phyloP scores from a whole-genome alignment of 2,329 filamentous ascomycete genomes.

The Laburnicola sp. region DNA sequence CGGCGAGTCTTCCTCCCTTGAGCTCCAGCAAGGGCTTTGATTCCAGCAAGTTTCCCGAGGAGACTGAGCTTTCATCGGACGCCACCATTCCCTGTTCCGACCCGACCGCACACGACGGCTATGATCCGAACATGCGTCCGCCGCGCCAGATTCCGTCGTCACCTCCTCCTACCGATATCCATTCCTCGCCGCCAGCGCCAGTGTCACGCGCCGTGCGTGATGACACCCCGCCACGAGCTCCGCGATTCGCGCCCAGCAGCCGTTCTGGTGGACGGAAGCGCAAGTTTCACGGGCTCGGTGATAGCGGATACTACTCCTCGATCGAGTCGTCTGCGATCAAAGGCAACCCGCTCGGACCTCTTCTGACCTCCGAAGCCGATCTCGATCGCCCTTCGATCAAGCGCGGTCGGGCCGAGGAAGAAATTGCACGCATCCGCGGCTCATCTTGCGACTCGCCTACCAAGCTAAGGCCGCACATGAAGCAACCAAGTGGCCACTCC shows the following conservation, averaged over 20 bases:
- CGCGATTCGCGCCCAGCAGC: slow-evolving; percentile 65
- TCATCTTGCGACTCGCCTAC: slow-evolving; percentile 93
- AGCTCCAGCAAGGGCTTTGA: slow-evolving; percentile 51
- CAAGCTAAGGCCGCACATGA: slow-evolving; percentile 63
- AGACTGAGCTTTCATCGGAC: slow-evolving; percentile 55
- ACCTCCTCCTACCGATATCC: slow-evolving; percentile 71
- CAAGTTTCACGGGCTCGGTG: slow-evolving; percentile 78
- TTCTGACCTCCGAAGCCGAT: slow-evolving; percentile 73
- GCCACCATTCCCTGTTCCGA: slow-evolving; percentile 57
- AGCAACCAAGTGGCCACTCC: slow-evolving; percentile 45
- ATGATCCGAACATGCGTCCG: slow-evolving; percentile 50
- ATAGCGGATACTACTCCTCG: slow-evolving; percentile 97
- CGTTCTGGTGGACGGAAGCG: slow-evolving; percentile 70
- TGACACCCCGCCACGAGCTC: slow-evolving; percentile 75
- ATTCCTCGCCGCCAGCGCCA: slow-evolving; percentile 92
- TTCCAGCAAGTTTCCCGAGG: slow-evolving; percentile 54
- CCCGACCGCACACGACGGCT: slow-evolving; percentile 53
- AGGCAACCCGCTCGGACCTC: slow-evolving; percentile 64
- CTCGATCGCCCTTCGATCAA: slow-evolving; percentile 79
- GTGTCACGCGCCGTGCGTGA: slow-evolving; percentile 63
- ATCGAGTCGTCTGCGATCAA: slow-evolving; percentile 87
- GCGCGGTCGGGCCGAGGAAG: slow-evolving; percentile 89
- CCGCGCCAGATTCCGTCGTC: slow-evolving; percentile 63
- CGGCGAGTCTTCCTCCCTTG: slow-evolving; percentile 39
- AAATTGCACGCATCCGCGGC: slow-evolving; percentile 88